Evolutionary conservation across 2,329 filamentous ascomycete species (phyloP), one percentile per base, ranked within the genome.

Genomic region (Shiraia bambusicola): DNA sequence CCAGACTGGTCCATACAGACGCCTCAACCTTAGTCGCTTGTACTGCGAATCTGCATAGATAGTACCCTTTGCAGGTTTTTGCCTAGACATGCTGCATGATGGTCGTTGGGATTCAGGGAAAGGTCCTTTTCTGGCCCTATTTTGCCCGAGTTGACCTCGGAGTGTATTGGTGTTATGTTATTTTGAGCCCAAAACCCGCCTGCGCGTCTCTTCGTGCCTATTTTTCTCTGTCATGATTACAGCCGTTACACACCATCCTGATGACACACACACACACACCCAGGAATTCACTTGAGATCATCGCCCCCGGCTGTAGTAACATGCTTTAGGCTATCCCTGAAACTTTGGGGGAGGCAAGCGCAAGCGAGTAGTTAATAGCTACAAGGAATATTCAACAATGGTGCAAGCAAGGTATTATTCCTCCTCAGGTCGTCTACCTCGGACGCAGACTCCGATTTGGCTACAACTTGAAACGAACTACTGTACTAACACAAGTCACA

Each of bases 181-280:
- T 22, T 4, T 22, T 22, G 19, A 22, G 19, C 19, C 4, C 19
- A 22, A 29, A 19, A 17, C 29, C 22, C 16, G 19, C 15, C 17
- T 6, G 24, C 6, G 22, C 31, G 14, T 16, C 16, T 14, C 19
- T 16, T 8, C 6, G 14, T 11, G 19, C 13, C 33, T 31, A 15
- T 25, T 28, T 10, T 42, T 49, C 42, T 34, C 42, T 34, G 37
- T 44, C 42, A 49, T 49, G 28, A 47, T 51, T 37, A 50, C 47
- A 40, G 37, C 43, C 33, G 39, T 40, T 37, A 39, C 19, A 6
- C 16, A 8, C 10, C 16, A 10, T 14, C 4, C 13, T 28, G 11
- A 28, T 14, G 27, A 14, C 19, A n/a, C 28, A 37, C n/a, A 7
- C 25, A 12, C 7, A 27, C 7, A 27, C 25, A 12, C 17, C 17